These are phyloP conservation scores for Penicillium sp. DNA, from an alignment of 2,329 filamentous ascomycete species.

Conservation along the genomic window DNA sequence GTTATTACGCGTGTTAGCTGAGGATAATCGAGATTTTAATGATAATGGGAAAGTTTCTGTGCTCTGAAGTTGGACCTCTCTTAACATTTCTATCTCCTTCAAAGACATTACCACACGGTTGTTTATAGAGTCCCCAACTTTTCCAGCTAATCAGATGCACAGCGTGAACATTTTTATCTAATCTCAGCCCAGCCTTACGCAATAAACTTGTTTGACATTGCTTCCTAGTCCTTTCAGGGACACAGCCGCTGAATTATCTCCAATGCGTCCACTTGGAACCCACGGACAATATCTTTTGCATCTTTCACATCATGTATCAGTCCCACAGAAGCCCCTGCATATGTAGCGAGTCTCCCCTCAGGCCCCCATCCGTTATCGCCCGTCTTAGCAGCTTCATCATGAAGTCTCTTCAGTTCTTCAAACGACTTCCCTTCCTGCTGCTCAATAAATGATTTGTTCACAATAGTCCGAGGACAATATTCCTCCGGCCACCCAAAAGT, in stretches of 20 bases:
- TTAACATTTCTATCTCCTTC: background rate
- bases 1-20: background rate
- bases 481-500: conserved; percentile 59
- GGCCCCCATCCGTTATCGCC: conserved; percentile 51
- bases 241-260: conserved; percentile 8
- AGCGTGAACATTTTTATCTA: background rate
- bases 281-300: conserved; percentile 42
- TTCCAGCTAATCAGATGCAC: background rate
- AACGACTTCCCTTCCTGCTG: conserved; percentile 43
- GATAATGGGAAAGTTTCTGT: background rate
- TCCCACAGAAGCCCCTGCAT: conserved; percentile 50
- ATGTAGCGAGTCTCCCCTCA: conserved; percentile 50
- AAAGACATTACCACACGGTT: background rate
- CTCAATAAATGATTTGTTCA: conserved; percentile 56
- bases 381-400: conserved; percentile 41
- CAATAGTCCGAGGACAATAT: conserved; percentile 59
- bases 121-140: background rate
- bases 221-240: background rate
- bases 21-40: background rate
- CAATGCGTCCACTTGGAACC: conserved; percentile 18
- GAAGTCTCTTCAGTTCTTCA: conserved; percentile 45
- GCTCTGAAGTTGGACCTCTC: background rate
- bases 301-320: conserved; percentile 43
- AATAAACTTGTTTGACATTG: background rate
- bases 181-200: background rate